Evolutionary conservation across 2,329 filamentous ascomycete genomes (phyloP), one percentile per base, ranked within the genome.

Genomic region (Colletotrichum scovillei): DNA sequence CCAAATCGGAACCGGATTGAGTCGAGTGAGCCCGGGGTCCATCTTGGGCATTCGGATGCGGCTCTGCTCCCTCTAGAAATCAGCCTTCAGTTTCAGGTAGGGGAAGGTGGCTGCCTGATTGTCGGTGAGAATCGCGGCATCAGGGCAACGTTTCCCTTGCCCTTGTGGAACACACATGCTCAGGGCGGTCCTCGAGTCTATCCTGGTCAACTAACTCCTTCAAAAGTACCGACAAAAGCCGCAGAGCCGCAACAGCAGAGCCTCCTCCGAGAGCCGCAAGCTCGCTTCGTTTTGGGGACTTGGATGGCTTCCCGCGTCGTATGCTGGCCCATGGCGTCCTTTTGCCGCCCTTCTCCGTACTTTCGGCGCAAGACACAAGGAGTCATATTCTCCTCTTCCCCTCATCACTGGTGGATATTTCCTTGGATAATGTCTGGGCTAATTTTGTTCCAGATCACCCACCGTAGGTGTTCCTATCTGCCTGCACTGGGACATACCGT

Each of bases 261-360:
- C 62, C 67, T 28, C 49, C 22, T 22, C 24, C 16, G 38, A 66
- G 62, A 70, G 63, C 63, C 67, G 62, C 67, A 70, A 22, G 12
- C 32, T 19, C 19, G 6, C 59, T 35, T n/a, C 59, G 14, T 38
- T n/a, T 19, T 9, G 24, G 5, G 19, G 16, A 9, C 7, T 14
- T n/a, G 5, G 30, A 38, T 49, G 19, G 57, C n/a, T 52, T n/a
- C 26, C 14, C 52, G 5, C 30, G n/a, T 38, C 64, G 28, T n/a
- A 63, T 24, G 16, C 24, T 26, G 22, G 12, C n/a, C n/a, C n/a
- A 53, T 16, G 46, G n/a, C 57, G 30, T 46, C 35, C n/a, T 55
- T 55, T 42, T 66, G 30, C 66, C 53, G n/a, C 53, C 59, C 53
- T 64, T 32, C 42, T 35, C 53, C 66, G 66, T 69, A 59, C 28